Base-by-base conservation (phyloP, 768 basidiomycete species). In the Gymnopilus dilepis region DNA sequence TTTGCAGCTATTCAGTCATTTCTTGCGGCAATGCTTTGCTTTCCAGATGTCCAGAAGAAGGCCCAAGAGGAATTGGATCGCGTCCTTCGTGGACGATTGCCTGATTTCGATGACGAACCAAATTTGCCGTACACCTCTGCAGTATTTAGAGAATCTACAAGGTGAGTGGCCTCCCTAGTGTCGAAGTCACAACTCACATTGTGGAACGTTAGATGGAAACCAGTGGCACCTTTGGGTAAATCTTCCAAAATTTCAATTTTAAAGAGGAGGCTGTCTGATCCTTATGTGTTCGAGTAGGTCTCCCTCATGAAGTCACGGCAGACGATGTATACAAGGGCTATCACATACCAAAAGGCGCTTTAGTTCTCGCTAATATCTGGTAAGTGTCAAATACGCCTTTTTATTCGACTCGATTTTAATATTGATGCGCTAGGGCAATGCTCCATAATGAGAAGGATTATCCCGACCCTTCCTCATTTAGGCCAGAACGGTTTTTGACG, bases 261-360 rank as follows among this genome's bases (percentile, higher is more conserved):
- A 50, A 15, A n/a, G n/a, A n/a, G n/a, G n/a, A n/a, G n/a, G n/a
- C n/a, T n/a, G n/a, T n/a, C n/a, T n/a, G n/a, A n/a, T n/a, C n/a
- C n/a, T n/a, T n/a, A n/a, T n/a, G n/a, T n/a, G n/a, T n/a, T n/a
- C n/a, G n/a, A n/a, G n/a, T 31, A 75, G 74, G 67, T 26, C 62
- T 75, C 6, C 73, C 77, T n/a, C 76, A 77, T 54, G 53, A 65
- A n/a, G 53, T 63, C 8, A 70, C 64, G 6, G 67, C 72, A 51
- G 80, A 84, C 37, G 83, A 84, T 61, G 64, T 73, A 4, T 84
- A 81, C 57, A 71, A 77, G 4, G 81, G 79, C 0, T 76, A 77
- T 57, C 69, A 69, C 34, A 78, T 84, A 34, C 82, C 81, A 0
- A 76, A 78, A 58, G 80, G 72, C 9, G 69, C 76, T 1, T 63